Percentiles rank a stretch among this genome's conserved stretches.
phyloP scores from a whole-genome alignment of 345 rosid genomes.

The Eucalyptus erythrocorys region DNA sequence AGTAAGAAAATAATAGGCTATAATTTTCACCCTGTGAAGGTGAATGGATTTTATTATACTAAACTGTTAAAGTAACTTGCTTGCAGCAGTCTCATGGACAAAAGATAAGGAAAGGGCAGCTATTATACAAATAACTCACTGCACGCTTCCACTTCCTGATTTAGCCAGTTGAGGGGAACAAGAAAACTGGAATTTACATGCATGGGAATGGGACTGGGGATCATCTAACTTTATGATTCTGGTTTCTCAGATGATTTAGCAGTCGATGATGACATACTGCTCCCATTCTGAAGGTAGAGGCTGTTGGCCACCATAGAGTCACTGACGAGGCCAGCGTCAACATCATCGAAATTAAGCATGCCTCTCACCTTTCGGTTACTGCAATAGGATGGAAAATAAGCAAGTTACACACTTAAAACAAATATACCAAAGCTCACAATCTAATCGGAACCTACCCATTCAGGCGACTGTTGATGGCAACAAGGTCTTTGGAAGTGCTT shows the following conservation, averaged over 20 bases:
- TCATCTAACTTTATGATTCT: background rate
- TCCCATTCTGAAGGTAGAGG: conserved; percentile 66
- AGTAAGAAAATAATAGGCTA: background rate
- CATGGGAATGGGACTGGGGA: background rate
- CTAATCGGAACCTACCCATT: conserved; percentile 36
- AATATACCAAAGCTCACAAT: background rate
- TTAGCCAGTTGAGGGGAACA: background rate
- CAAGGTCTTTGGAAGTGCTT: conserved; percentile 95
- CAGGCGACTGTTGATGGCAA: conserved; percentile 79
- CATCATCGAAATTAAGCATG: conserved; percentile 59
- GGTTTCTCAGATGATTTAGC: conserved; percentile 27
- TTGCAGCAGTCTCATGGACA: background rate
- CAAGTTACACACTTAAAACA: background rate
- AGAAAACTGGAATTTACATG: conserved; percentile 10
- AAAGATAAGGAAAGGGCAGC: background rate
- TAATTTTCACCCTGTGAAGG: background rate
- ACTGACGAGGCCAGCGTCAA: conserved; percentile 83
- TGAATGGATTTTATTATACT: background rate
- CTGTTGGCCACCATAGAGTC: conserved; percentile 92
- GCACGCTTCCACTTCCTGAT: background rate
- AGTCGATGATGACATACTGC: conserved; percentile 18
- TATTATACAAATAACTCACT: background rate
- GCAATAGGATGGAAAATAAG: conserved; percentile 3
- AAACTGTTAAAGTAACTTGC: background rate
- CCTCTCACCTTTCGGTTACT: conserved; percentile 58